Percentiles rank a stretch among this genome's conserved stretches.
Evolutionary conservation across 257 asterid genomes (phyloP).

Genomic region (Handroanthus guayacan): DNA sequence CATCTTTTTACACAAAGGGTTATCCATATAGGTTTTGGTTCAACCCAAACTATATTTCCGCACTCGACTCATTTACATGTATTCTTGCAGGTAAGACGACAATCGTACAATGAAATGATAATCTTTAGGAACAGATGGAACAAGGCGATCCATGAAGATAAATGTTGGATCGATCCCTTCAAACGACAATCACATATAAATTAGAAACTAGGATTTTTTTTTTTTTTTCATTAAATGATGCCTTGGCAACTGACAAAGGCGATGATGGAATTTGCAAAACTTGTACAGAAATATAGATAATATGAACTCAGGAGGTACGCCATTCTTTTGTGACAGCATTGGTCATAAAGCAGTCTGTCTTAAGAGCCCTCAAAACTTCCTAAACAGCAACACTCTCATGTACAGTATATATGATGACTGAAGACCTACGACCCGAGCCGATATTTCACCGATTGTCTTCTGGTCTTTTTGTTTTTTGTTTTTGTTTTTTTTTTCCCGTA

Average conservation of each 20-base stretch:
- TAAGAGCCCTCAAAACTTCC: not conserved
- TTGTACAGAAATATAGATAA: conserved; percentile 28
- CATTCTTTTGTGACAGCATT: conserved; percentile 6
- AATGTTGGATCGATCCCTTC: conserved; percentile 84
- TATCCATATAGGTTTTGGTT: not conserved
- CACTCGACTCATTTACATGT: no score
- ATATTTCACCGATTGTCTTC: no score
- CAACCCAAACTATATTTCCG: not conserved
- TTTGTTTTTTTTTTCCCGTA: no score
- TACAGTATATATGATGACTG: not conserved
- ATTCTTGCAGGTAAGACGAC: conserved; percentile 67
- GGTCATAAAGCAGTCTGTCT: not conserved
- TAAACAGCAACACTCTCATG: not conserved
- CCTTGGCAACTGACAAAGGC: not conserved
- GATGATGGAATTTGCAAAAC: not conserved
- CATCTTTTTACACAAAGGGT: no score
- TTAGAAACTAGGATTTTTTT: not conserved
- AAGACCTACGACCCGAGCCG: not conserved
- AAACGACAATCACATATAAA: not conserved
- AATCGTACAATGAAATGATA: conserved; percentile 72
- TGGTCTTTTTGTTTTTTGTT: no score
- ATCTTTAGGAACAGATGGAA: conserved; percentile 71
- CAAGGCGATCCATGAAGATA: conserved; percentile 64
- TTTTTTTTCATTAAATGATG: not conserved
- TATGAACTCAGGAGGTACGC: not conserved